Conservation (phyloP, 768 basidiomycete species). For the Pisolithus albus region DNA sequence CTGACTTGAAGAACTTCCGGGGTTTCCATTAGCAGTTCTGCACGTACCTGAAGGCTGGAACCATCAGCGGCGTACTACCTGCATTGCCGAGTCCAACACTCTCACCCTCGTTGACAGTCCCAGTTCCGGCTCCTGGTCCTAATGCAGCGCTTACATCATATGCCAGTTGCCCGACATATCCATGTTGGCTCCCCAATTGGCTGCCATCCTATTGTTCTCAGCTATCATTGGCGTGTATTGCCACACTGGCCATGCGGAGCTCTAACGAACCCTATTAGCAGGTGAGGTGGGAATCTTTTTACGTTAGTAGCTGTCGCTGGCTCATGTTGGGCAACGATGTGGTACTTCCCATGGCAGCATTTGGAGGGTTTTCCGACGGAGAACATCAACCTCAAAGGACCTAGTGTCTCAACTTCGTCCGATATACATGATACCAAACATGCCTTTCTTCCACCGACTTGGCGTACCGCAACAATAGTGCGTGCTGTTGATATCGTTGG, state of each 20-base stretch:
- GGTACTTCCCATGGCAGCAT: slow-evolving; percentile 34
- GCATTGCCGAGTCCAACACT: slow-evolving; percentile 41
- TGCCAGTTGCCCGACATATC: not conserved
- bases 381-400: slow-evolving; percentile 2
- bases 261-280: slow-evolving; percentile 24
- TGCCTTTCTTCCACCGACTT: slow-evolving; percentile 69
- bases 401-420: not conserved
- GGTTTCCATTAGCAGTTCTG: slow-evolving; percentile 26
- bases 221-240: slow-evolving; percentile 45
- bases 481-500: slow-evolving; percentile 66
- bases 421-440: slow-evolving; percentile 71
- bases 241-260: slow-evolving; percentile 48
- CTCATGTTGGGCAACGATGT: slow-evolving; percentile 50
- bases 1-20: slow-evolving; percentile 18
- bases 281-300: slow-evolving; percentile 10
- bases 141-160: slow-evolving; percentile 31
- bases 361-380: slow-evolving; percentile 50
- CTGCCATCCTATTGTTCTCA: slow-evolving; percentile 26
- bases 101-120: slow-evolving; percentile 47
- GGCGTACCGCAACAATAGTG: slow-evolving; percentile 72
- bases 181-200: not conserved
- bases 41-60: slow-evolving; percentile 46
- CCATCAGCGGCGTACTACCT: slow-evolving; percentile 43
- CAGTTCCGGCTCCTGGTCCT: slow-evolving; percentile 2
- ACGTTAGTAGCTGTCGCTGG: slow-evolving; percentile 40